phyloP scores from a whole-genome alignment of 148 eudicot species.

The Fagopyrum homotropicum region DNA sequence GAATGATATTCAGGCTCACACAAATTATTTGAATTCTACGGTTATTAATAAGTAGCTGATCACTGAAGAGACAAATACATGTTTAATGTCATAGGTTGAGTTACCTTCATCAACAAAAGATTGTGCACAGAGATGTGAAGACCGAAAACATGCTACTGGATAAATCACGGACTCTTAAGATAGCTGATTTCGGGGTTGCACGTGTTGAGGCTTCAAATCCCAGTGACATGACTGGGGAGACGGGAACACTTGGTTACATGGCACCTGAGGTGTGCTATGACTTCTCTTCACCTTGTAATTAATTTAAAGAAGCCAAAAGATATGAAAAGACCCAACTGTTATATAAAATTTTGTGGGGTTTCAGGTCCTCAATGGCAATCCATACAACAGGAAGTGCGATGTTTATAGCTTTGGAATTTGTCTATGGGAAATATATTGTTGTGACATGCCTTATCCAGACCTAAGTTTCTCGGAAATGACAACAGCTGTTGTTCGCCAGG shows the following conservation, averaged over 20 bases:
- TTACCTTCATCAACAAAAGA: slow-evolving; percentile 90
- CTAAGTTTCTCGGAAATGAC: slow-evolving; percentile 97
- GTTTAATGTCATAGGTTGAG: slow-evolving; percentile 52
- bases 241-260: slow-evolving; percentile 98
- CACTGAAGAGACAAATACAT: neutral
- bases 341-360: slow-evolving; percentile 2
- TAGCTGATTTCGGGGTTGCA: slow-evolving; percentile 98
- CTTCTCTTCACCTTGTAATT: neutral
- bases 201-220: slow-evolving; percentile 99
- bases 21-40: neutral
- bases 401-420: slow-evolving; percentile 98
- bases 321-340: too few relatives aligned
- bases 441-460: slow-evolving; percentile 99
- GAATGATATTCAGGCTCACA: too few relatives aligned
- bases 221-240: slow-evolving; percentile 97
- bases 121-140: slow-evolving; percentile 96
- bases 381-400: slow-evolving; percentile 91
- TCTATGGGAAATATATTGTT: slow-evolving; percentile 92
- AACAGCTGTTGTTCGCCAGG: slow-evolving; percentile 98
- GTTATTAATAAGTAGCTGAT: neutral
- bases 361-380: slow-evolving; percentile 90
- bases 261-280: slow-evolving; percentile 73
- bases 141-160: slow-evolving; percentile 96
- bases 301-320: too few relatives aligned
- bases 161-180: slow-evolving; percentile 81